phyloP scores from a whole-genome alignment of 1,284 basidiomycete species.

The Paramarasmius palmivorus region DNA sequence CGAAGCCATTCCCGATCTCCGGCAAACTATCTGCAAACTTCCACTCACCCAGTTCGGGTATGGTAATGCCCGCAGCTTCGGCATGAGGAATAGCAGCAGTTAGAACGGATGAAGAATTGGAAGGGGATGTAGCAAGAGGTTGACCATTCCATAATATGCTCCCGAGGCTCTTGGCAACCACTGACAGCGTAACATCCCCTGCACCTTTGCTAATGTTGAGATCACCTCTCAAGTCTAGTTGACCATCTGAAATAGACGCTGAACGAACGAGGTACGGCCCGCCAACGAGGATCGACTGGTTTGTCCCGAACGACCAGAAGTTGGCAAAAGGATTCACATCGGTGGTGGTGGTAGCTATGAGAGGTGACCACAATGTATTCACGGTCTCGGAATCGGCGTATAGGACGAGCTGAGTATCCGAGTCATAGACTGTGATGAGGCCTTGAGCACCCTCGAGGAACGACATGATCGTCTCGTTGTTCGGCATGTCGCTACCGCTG shows the following conservation, averaged over 20 bases:
- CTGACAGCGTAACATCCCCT: conserved; percentile 38
- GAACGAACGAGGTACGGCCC: conserved; percentile 59
- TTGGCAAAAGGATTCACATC: conserved; percentile 34
- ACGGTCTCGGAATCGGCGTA: conserved; percentile 65
- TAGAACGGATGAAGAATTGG: conserved; percentile 31
- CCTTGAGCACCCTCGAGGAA: conserved; percentile 58
- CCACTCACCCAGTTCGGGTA: no score
- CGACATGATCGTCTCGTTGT: conserved; percentile 36
- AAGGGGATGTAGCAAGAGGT: conserved; percentile 32
- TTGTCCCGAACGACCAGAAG: conserved; percentile 54
- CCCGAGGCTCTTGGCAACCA: conserved; percentile 50
- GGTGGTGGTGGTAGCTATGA: conserved; percentile 3
- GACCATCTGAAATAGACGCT: conserved; percentile 38
- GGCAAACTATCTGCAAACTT: not conserved
- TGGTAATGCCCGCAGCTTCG: conserved; percentile 1
- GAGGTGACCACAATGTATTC: conserved; percentile 50
- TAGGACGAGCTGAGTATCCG: conserved; percentile 62
- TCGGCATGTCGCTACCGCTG: not conserved
- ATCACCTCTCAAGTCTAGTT: conserved; percentile 47
- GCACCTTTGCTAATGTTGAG: conserved; percentile 31
- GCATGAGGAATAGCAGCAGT: conserved; percentile 21
- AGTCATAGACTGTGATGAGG: conserved; percentile 64
- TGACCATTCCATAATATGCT: conserved; percentile 73
- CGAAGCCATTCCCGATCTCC: conserved; percentile 39
- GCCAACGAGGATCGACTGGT: conserved; percentile 51